These are phyloP conservation scores for Pontederia crassipes DNA, from an alignment of 176 grass and related monocot species.

Conservation along the genomic window DNA sequence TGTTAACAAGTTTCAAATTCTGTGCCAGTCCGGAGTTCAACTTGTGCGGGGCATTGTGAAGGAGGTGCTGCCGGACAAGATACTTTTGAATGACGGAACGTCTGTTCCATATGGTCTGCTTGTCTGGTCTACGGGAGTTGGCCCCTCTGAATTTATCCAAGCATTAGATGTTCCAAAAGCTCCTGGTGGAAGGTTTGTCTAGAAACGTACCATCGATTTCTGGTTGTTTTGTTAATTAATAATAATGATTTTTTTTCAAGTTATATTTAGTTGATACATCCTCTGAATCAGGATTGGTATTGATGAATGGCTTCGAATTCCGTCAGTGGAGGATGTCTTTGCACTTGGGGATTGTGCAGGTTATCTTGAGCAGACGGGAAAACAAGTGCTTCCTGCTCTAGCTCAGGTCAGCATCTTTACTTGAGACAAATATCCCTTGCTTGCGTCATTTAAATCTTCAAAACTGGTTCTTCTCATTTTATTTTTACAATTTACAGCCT, in stretches of 20 bases:
- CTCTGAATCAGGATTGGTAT: conserved; percentile 50
- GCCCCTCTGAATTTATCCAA: conserved; percentile 60
- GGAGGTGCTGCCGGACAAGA: conserved; percentile 48
- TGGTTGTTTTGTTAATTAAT: not conserved
- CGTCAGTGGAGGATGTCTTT: conserved; percentile 59
- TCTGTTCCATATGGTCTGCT: conserved; percentile 64
- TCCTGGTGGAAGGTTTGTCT: conserved; percentile 41
- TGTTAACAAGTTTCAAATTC: not conserved
- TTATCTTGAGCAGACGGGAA: conserved; percentile 63
- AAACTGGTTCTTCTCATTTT: no score
- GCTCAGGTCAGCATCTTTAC: conserved; percentile 46
- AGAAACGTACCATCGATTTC: not conserved
- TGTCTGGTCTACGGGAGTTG: conserved; percentile 93
- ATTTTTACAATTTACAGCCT: no score
- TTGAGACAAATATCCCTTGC: no score
- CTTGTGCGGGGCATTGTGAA: conserved; percentile 69
- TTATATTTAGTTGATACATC: not conserved
- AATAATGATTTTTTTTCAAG: not conserved
- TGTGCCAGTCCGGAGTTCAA: conserved; percentile 64
- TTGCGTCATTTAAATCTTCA: not conserved
- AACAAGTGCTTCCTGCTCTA: conserved; percentile 72
- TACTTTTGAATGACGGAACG: conserved; percentile 57
- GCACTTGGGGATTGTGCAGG: conserved; percentile 92
- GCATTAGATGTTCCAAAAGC: conserved; percentile 54
- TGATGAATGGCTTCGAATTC: conserved; percentile 72